These are phyloP conservation scores for Hypomyces rosellus DNA, from an alignment of 2,329 filamentous ascomycete species.

Conservation along the genomic window DNA sequence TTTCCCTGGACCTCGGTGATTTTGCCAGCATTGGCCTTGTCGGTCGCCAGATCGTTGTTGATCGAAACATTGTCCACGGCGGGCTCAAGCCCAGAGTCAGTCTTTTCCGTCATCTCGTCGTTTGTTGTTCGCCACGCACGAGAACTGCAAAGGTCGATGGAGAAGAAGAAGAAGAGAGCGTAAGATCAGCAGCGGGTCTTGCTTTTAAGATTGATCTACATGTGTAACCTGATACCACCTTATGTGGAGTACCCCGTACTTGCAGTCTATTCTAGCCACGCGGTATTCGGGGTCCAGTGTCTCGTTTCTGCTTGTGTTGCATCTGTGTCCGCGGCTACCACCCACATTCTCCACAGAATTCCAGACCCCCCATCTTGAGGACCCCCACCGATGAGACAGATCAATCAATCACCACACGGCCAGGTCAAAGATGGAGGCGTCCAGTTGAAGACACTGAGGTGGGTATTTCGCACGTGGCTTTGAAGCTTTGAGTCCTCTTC, in stretches of 20 bases:
- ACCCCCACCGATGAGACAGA: too few species aligned
- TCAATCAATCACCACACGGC: too few species aligned
- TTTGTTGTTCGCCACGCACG: neutral
- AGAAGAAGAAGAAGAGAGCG: neutral
- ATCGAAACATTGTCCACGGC: slow-evolving; percentile 11
- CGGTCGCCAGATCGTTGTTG: slow-evolving; percentile 12
- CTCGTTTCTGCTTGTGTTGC: too few species aligned
- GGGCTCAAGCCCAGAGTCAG: slow-evolving; percentile 6
- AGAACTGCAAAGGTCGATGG: neutral
- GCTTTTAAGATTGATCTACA: slow-evolving; percentile 6
- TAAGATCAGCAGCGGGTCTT: slow-evolving; percentile 4
- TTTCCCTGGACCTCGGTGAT: slow-evolving; percentile 24
- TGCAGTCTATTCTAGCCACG: neutral
- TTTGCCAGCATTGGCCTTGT: slow-evolving; percentile 16
- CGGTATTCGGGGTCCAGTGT: too few species aligned
- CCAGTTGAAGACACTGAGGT: neutral
- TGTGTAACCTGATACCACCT: neutral
- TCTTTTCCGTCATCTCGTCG: slow-evolving; percentile 6
- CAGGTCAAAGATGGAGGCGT: too few species aligned
- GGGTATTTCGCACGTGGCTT: neutral
- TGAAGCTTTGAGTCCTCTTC: too few species aligned
- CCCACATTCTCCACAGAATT: too few species aligned
- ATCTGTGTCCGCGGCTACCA: too few species aligned
- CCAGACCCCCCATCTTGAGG: too few species aligned
- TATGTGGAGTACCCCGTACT: neutral